Base-by-base conservation (phyloP, 2,329 filamentous ascomycete genomes). In the Penicillium sp. region DNA sequence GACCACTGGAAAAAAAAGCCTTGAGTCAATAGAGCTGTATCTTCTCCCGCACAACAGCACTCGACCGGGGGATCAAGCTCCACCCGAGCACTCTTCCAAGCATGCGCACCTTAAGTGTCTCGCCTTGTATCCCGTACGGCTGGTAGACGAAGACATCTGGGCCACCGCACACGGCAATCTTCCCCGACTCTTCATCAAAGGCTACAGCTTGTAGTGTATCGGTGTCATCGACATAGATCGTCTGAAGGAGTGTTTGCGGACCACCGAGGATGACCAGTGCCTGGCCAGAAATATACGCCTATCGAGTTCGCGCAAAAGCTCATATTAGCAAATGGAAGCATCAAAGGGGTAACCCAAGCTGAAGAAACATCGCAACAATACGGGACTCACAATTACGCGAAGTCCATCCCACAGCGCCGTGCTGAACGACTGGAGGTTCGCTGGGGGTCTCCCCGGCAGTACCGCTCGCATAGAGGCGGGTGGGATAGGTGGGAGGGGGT, bases 261-360 rank as follows among this genome's bases (percentile, higher is more conserved):
- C 86, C 88, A 68, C 85, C 83, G 63, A 97, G 86, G 66, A 99
- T 87, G 49, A 94, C 86, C 61, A 97, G 85, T 58, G 91, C 91
- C 74, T 88, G 90, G 67, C 93, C 93, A 56, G 90, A 94, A 62
- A 97, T 89, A 76, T 97, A 99, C 48, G 86, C 85, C 91, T 95
- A 67, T 26, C 40, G 39, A 51, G 46, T 44, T 54, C 26, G 52
- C 54, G 59, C 59, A 48, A 45, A 46, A 33, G 54, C 47, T 33
- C 39, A 34, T 50, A 48, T 60, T 33, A 52, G 49, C 60, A 33
- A 63, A 39, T 19, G n/a, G 31, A 50, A 9, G 55, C 16, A 6
- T 19, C 10, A 28, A 42, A 5, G 23, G n/a, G 10, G 31, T 10
- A 14, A 2, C 16, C 28, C 29, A 18, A 45, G 49, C 56, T 34